Conservation (phyloP, 1,284 basidiomycete species). For the Boletus holoroseus region DNA sequence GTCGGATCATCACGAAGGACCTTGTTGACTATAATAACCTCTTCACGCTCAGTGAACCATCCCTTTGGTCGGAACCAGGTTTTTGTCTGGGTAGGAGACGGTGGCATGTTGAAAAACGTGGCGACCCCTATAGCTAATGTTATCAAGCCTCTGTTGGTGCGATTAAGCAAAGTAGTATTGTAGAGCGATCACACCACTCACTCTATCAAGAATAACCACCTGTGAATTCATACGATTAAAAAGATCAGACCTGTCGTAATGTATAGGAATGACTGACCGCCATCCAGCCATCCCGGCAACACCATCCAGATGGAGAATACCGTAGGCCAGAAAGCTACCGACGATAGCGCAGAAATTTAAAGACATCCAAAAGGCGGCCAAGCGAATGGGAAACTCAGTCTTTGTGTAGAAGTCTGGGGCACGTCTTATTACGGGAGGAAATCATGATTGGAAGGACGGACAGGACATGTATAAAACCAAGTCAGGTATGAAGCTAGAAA, state of each 20-base stretch:
- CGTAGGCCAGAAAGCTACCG: constrained; percentile 59
- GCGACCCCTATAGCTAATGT: constrained; percentile 54
- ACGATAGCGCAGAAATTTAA: constrained; percentile 45
- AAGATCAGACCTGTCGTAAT: neutral
- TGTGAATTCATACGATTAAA: neutral
- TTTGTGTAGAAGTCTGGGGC: constrained; percentile 53
- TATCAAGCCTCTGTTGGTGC: constrained; percentile 38
- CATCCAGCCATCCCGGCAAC: constrained; percentile 53
- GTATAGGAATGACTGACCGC: constrained; percentile 36
- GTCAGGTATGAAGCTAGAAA: constrained; percentile 50
- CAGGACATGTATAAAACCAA: constrained; percentile 64
- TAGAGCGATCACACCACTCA: constrained; percentile 10
- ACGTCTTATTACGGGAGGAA: neutral
- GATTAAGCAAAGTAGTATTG: neutral
- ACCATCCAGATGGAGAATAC: constrained; percentile 58
- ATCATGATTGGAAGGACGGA: constrained; percentile 23
- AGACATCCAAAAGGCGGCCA: constrained; percentile 67
- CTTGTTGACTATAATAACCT: constrained; percentile 49
- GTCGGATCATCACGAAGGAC: constrained; percentile 68
- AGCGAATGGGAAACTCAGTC: constrained; percentile 59
- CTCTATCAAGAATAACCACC: constrained; percentile 29
- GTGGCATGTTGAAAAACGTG: constrained; percentile 67
- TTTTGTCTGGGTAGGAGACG: constrained; percentile 63
- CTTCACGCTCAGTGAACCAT: constrained; percentile 61
- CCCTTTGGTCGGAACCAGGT: constrained; percentile 63